A percentile compares a stretch with the other conserved stretches of the same genome.
These are phyloP conservation scores for Oryza punctata DNA, from an alignment of 176 grass and related monocot genomes.

Conservation along the genomic window DNA sequence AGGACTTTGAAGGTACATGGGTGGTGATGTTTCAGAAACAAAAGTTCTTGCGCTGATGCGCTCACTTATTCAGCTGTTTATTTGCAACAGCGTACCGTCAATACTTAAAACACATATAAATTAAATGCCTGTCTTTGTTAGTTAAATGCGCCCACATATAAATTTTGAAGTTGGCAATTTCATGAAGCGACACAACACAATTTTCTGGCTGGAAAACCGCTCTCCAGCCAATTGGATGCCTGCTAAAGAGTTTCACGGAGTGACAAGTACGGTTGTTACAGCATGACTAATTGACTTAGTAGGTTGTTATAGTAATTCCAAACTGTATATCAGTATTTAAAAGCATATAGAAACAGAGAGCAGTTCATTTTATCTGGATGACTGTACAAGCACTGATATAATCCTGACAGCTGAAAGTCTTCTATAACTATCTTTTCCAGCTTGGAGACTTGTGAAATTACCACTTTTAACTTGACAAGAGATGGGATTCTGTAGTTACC, in stretches of 20 bases:
- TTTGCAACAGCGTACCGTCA: not conserved
- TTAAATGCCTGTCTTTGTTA: not conserved
- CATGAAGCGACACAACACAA: not conserved
- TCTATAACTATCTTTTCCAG: not conserved
- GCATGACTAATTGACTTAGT: not conserved
- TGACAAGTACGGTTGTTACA: not conserved
- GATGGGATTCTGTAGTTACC: slow-evolving; percentile 41
- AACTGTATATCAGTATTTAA: not conserved
- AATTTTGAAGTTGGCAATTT: not conserved
- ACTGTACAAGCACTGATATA: not conserved
- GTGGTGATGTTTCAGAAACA: not conserved
- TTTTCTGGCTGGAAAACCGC: not conserved
- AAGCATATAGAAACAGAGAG: not conserved
- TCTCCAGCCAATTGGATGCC: not conserved
- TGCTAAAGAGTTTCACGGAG: not conserved
- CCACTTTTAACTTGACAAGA: not conserved
- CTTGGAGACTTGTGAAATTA: not conserved
- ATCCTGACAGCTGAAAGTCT: not conserved
- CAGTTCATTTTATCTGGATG: not conserved
- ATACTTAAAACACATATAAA: not conserved
- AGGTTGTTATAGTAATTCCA: not conserved
- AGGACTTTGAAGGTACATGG: not conserved
- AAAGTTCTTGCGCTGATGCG: not conserved
- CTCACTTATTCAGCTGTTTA: not conserved
- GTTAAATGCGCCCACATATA: not conserved